Percentiles rank a stretch among this genome's conserved stretches.
Conservation (phyloP, 106 monocot genomes). For the Iris macrosiphon region DNA sequence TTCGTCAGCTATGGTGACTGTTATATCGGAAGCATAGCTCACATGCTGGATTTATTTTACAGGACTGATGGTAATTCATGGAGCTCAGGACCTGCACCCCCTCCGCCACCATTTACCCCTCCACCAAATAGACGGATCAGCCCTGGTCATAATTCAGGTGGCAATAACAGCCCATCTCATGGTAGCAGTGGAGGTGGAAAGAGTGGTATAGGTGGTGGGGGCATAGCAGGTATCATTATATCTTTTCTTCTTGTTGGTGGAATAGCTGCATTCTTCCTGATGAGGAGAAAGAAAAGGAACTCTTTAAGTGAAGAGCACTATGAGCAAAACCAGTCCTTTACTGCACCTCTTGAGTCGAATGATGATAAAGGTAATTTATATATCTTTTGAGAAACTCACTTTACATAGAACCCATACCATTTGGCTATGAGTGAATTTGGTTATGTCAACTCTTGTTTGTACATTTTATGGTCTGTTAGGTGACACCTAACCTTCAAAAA, state of each 20-base stretch:
- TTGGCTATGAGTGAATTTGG: no score
- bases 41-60: not conserved
- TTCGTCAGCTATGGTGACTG: no score
- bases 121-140: conserved; percentile 29
- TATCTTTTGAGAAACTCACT: no score
- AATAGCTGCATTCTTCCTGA: conserved; percentile 64
- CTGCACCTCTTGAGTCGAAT: conserved; percentile 26
- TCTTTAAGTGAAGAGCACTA: conserved; percentile 23
- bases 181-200: conserved; percentile 22
- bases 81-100: conserved; percentile 60
- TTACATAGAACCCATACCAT: no score
- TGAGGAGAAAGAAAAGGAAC: conserved; percentile 27
- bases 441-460: no score
- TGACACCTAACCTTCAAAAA: no score
- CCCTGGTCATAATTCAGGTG: conserved; percentile 36
- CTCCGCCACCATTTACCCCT: conserved; percentile 39
- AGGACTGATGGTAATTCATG: conserved; percentile 83
- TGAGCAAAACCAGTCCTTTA: conserved; percentile 26
- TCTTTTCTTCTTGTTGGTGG: conserved; percentile 48
- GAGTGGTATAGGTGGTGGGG: conserved; percentile 52
- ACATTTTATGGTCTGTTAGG: no score
- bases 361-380: conserved; percentile 66
- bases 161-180: conserved; percentile 17
- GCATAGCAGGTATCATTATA: conserved; percentile 62
- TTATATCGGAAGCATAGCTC: not conserved